Evolutionary conservation across 345 rosid species (phyloP), one percentile per base, ranked within the genome.

Genomic region (Hirschfeldia incana): DNA sequence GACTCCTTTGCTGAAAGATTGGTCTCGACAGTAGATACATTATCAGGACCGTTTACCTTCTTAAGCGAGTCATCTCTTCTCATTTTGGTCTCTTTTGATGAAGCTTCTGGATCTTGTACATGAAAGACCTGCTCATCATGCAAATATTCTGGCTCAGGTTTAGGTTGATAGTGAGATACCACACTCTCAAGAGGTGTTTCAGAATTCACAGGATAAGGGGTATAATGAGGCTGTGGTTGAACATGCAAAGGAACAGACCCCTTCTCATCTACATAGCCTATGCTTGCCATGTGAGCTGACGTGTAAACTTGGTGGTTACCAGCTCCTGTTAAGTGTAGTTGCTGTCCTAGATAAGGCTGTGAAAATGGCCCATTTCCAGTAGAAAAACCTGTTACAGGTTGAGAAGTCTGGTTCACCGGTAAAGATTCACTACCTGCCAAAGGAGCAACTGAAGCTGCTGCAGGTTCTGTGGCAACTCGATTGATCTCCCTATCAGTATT

Each of bases 261-360:
- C 70, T 80, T 80, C 65, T 70, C 83, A 70, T 71, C 83, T 70
- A 75, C 66, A 65, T 72, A 76, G 55, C 74, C 69, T 44, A 59
- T 21, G 65, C 60, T 66, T 61, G 76, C 51, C 73, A 72, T 72
- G 61, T 76, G 77, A 76, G 66, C 80, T 65, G 78, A 61, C 32
- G 84, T 76, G 70, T 76, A 76, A 71, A 67, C 70, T 72, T 72
- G 81, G 69, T 81, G 69, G 77, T 60, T 66, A 76, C 74, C 77
- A 59, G 29, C 37, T 60, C 80, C 83, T 0, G 68, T 28, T 65
- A 70, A 71, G 34, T 59, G 77, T 12, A 49, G 33, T 34, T 71
- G 80, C 70, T 81, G 73, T 76, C 77, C 84, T 60, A 34, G 32
- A 67, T 76, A 72, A 65, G 84, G 77, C 77, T 76, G 81, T 66